phyloP scores from a whole-genome alignment of 2,329 filamentous ascomycete genomes.

The Alternaria gaisen region DNA sequence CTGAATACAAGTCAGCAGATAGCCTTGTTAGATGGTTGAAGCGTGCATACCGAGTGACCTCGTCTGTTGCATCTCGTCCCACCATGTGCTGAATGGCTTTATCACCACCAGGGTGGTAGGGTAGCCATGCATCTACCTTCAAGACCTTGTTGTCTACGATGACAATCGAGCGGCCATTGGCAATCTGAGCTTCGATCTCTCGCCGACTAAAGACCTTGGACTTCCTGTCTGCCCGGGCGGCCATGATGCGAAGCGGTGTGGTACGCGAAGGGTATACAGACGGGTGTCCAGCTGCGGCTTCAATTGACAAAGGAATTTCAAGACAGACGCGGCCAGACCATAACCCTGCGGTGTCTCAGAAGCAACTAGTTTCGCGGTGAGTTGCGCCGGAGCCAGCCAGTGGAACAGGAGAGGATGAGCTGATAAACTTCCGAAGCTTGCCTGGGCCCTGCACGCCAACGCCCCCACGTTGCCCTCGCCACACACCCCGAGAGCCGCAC shows the following conservation, averaged over 20 bases:
- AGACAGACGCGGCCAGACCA: slow-evolving; percentile 12
- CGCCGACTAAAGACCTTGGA: slow-evolving; percentile 65
- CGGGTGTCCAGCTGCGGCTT: not conserved
- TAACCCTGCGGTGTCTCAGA: not conserved
- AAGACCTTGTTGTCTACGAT: slow-evolving; percentile 83
- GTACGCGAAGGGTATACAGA: not conserved
- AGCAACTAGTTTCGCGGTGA: not conserved
- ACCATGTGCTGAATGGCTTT: slow-evolving; percentile 94
- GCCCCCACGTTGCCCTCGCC: slow-evolving; percentile 18
- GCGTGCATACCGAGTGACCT: slow-evolving; percentile 80
- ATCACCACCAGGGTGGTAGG: slow-evolving; percentile 90
- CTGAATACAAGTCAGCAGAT: slow-evolving; percentile 56
- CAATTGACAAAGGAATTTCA: not conserved
- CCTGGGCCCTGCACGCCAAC: slow-evolving; percentile 11
- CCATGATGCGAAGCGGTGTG: slow-evolving; percentile 30
- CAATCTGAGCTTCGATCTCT: slow-evolving; percentile 83
- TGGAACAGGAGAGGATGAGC: slow-evolving; percentile 22
- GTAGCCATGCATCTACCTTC: slow-evolving; percentile 87
- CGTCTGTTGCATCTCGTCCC: slow-evolving; percentile 91
- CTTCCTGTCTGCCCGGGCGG: slow-evolving; percentile 49
- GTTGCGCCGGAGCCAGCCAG: slow-evolving; percentile 12
- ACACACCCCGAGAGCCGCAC: not conserved
- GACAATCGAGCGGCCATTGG: slow-evolving; percentile 79
- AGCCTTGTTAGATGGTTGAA: not conserved
- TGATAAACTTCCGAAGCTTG: slow-evolving; percentile 24